Base-by-base conservation (phyloP, 176 grass and related monocot genomes). In the Musa beccarii region DNA sequence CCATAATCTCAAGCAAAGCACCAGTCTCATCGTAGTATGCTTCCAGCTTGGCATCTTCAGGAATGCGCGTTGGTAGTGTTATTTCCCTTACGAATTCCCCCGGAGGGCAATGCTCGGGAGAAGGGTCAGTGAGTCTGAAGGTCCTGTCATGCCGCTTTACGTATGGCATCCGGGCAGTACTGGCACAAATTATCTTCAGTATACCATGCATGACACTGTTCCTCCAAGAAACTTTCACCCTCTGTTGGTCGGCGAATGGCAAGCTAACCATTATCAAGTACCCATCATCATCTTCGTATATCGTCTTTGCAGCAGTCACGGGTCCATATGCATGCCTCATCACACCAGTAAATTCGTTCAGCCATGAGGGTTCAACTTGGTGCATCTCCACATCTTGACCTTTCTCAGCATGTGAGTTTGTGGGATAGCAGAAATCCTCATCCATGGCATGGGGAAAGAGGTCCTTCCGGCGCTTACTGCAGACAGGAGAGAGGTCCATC, bases 211-310 rank as follows among this genome's bases (percentile, higher is more conserved):
- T 91, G 22, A 86, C 73, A 25, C 13, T 88, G 78, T 99, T 99
- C 83, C 89, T 93, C 95, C 95, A 99, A 1, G 95, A 94, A 73
- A 99, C 90, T 51, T 99, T 99, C 57, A 99, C 95, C 78, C 83
- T 86, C 65, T 89, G 90, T 81, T 94, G 95, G 84, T 94, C 90
- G 43, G 87, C 90, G 79, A 94, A 94, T 2, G 95, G 88, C 53
- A 99, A 83, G 76, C 90, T 99, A 16, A 99, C 83, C 81, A 88
- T 86, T 75, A 99, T 86, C 13, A 99, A 68, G 81, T 99, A 99
- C 16, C 90, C 88, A 10, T 82, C 61, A 16, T 89, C 90, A 77
- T 99, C 95, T 78, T 99, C 95, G 1, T 94, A 99, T 52, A 99
- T 92, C 7, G 95, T 91, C 80, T 94, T 99, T 4, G 90, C 88